These are phyloP conservation scores for Cronartium quercuum DNA, from an alignment of 1,284 basidiomycete genomes.

Conservation along the genomic window DNA sequence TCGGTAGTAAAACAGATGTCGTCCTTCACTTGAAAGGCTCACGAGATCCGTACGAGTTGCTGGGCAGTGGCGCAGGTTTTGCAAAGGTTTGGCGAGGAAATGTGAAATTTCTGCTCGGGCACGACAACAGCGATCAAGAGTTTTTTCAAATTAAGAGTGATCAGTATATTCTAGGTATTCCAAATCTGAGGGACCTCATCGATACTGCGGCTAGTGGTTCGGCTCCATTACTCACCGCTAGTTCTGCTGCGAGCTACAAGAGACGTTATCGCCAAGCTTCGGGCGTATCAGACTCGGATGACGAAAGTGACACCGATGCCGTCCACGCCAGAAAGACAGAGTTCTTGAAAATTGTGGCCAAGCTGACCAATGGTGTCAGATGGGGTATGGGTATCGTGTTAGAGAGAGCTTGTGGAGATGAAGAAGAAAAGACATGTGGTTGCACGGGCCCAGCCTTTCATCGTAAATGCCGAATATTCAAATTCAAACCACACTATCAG, in stretches of 20 bases:
- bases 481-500: constrained; percentile 74
- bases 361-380: constrained; percentile 77
- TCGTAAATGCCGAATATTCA: constrained; percentile 71
- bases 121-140: constrained; percentile 68
- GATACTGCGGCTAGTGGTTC: constrained; percentile 53
- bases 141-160: constrained; percentile 77
- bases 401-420: constrained; percentile 75
- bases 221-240: constrained; percentile 33
- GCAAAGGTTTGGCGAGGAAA: constrained; percentile 76
- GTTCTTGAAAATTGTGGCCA: constrained; percentile 63
- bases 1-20: constrained; percentile 51
- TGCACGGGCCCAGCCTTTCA: constrained; percentile 65
- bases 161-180: constrained; percentile 71
- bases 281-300: constrained; percentile 18
- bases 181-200: constrained; percentile 53
- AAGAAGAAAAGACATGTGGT: constrained; percentile 49
- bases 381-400: constrained; percentile 80
- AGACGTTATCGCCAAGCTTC: constrained; percentile 26
- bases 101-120: constrained; percentile 66
- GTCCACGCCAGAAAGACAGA: constrained; percentile 26
- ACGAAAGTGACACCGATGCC: constrained; percentile 29
- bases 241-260: constrained; percentile 29
- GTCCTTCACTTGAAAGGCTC: constrained; percentile 55
- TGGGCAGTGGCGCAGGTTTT: constrained; percentile 78
- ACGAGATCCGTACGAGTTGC: constrained; percentile 71